These are phyloP conservation scores for Cenchrus americanus DNA, from an alignment of 176 grass and related monocot genomes.

Conservation along the genomic window DNA sequence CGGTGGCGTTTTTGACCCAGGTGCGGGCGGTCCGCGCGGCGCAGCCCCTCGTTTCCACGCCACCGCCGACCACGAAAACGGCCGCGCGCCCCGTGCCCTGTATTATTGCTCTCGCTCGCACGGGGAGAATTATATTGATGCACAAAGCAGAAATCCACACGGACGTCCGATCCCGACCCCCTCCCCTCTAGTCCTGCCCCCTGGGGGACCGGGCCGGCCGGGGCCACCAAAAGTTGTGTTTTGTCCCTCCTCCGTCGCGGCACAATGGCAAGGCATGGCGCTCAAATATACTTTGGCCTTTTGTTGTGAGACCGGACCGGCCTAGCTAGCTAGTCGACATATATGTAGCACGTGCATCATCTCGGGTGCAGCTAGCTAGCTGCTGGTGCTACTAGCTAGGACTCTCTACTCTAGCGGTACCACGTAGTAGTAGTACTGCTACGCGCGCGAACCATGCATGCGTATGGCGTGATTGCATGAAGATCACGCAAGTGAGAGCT, in stretches of 20 bases:
- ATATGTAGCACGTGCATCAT: background rate
- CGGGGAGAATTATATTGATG: background rate
- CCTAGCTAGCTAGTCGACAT: background rate
- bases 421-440: too few species aligned
- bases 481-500: too few species aligned
- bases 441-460: too few species aligned
- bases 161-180: too few species aligned
- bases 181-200: background rate
- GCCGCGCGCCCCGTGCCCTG: background rate
- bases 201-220: background rate
- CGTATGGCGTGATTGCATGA: too few species aligned
- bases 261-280: too few species aligned
- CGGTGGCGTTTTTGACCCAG: conserved; percentile 12
- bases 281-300: background rate
- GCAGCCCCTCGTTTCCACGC: background rate
- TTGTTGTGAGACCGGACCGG: background rate
- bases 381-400: too few species aligned
- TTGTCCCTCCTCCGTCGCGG: conserved; percentile 46
- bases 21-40: background rate
- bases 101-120: too few species aligned
- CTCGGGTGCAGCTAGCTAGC: too few species aligned
- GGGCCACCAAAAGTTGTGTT: background rate
- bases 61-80: conserved; percentile 36
- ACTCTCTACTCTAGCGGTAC: too few species aligned
- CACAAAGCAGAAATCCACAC: background rate